Base-by-base conservation (phyloP, 2,329 filamentous ascomycete species). In the Diplodia intermedia region DNA sequence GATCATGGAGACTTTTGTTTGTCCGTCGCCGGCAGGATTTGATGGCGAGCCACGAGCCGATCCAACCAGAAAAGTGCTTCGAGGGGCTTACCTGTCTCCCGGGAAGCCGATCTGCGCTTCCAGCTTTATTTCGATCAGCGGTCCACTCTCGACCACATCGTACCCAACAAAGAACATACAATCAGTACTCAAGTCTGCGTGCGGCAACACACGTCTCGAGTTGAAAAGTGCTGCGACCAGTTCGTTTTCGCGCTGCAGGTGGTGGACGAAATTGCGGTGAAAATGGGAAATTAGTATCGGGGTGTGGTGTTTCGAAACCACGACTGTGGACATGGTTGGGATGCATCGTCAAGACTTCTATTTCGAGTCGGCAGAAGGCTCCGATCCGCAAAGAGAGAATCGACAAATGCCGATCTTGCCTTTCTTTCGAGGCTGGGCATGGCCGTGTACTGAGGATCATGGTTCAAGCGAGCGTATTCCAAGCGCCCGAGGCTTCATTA, bases 51-150 rank as follows among this genome's bases (percentile, higher is more conserved):
- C 54, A 29, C 54, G 54, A 56, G 54, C n/a, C 33, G 54, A 9
- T 20, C 54, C 54, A 56, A 56, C 23, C 33, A 40, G 29, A n/a
- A 8, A 20, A n/a, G 43, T 20, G 43, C 36, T 61, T 38, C n/a
- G 31, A n/a, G 7, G 33, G 57, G 40, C 40, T 49, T 26, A 12
- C 23, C 43, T 63, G 60, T 26, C 47, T 63, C 60, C 36, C 47
- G 43, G 43, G 29, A 63, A 14, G 60, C 20, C 20, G 31, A 63
- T 63, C 60, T 52, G 18, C 31, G 47, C 29, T 26, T 53, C 12
- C n/a, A 63, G 31, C 60, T 26, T 62, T 63, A 63, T 63, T 63
- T 63, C 31, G 60, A 52, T 63, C 60, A 49, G n/a, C 60, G 43
- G 43, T 11, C 43, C 18, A 20, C n/a, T 47, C n/a, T 47, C n/a